These are phyloP conservation scores for Diphasiastrum complanatum DNA, from an alignment of 83 land plant genomes.

Conservation along the genomic window DNA sequence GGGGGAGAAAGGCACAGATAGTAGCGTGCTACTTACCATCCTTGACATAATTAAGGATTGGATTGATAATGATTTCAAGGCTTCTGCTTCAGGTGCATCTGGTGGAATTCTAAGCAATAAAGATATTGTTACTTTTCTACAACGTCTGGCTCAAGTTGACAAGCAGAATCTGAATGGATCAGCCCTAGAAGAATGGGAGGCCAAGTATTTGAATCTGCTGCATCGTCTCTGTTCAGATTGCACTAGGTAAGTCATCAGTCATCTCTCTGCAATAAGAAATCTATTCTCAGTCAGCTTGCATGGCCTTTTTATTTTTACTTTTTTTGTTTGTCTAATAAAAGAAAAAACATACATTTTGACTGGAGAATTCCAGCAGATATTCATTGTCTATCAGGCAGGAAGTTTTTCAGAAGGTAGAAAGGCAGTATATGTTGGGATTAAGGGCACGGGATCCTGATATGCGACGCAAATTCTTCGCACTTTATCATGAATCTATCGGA, in stretches of 20 bases:
- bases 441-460: slow-evolving; percentile 91
- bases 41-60: slow-evolving; percentile 75
- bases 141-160: slow-evolving; percentile 87
- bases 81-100: slow-evolving; percentile 39
- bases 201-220: slow-evolving; percentile 75
- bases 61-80: slow-evolving; percentile 75
- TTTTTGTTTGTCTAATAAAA: neutral
- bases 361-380: slow-evolving; percentile 37
- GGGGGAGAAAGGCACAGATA: slow-evolving; percentile 89
- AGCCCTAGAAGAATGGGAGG: slow-evolving; percentile 85
- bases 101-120: slow-evolving; percentile 45
- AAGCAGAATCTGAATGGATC: slow-evolving; percentile 48
- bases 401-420: slow-evolving; percentile 87
- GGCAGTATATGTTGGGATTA: slow-evolving; percentile 85
- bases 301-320: neutral
- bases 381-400: slow-evolving; percentile 71
- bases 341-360: neutral
- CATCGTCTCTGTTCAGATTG: slow-evolving; percentile 89
- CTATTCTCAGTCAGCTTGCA: neutral
- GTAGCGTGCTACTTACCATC: slow-evolving; percentile 75
- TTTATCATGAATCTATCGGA: slow-evolving; percentile 94
- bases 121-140: slow-evolving; percentile 79
- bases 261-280: slow-evolving; percentile 2
- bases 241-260: slow-evolving; percentile 51
- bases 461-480: slow-evolving; percentile 71